Base-by-base conservation (phyloP, 352 stramenopile genomes). In the Peronospora farinosa region DNA sequence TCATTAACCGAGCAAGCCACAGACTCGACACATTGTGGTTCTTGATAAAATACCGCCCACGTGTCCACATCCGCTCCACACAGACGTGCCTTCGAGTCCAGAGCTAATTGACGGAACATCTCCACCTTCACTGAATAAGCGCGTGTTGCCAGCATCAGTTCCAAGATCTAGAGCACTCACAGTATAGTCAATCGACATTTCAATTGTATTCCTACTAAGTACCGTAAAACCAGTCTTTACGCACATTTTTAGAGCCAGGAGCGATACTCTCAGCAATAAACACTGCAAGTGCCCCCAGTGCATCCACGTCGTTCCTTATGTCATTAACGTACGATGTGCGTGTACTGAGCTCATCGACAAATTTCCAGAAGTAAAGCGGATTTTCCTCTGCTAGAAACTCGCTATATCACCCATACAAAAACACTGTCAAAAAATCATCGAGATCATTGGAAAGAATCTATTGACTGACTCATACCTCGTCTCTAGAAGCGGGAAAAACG, bases 351-450 rank as follows among this genome's bases (percentile, higher is more conserved):
- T 73, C 37, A 30, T 86, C 75, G 16, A 89, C 42, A 42, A 81
- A 92, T 59, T 74, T 60, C 78, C 78, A 92, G 53, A 91, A 92
- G 48, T 76, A 82, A 39, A 71, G 51, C 13, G 78, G 77, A 44
- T 88, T 86, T 47, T 90, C 79, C 36, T 90, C 76, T 10, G 79
- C 78, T 31, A 92, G 62, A 51, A 86, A 92, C 45, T 90, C 82
- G 58, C 79, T 90, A 19, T 10, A 39, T 12, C n/a, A 41, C 16
- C 1, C 23, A 23, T 23, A 23, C 21, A 23, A 27, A 13, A 45
- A 54, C 32, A 49, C 40, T 33, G 25, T n/a, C 17, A 31, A 56
- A 32, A 30, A 53, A 42, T 37, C 13, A 25, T 36, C 46, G 15
- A 33, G 38, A 39, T 25, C 17, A 12, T 12, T 40, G 8, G 6